Evolutionary conservation across 305 asterid species (phyloP).

Genomic region (Withania somnifera): DNA sequence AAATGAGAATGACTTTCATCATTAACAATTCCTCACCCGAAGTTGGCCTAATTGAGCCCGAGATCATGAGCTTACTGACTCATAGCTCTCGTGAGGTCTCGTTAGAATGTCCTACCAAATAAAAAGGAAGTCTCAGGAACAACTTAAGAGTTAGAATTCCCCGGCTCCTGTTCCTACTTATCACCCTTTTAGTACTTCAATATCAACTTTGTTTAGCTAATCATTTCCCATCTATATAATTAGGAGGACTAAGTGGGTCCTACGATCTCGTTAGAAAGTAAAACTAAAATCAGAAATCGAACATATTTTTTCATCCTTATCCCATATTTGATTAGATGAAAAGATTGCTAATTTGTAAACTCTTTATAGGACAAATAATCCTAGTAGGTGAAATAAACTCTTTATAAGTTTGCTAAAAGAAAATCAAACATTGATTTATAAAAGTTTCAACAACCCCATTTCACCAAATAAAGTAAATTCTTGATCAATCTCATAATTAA

Average conservation of each 20-base stretch:
- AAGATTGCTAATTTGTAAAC: background rate
- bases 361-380: background rate
- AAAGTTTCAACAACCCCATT: background rate
- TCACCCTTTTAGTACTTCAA: background rate
- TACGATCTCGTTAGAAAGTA: background rate
- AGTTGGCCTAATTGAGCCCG: background rate
- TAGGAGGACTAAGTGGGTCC: background rate
- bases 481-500: background rate
- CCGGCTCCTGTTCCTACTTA: background rate
- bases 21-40: background rate
- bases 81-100: background rate
- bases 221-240: background rate
- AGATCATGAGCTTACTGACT: background rate
- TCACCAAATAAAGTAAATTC: background rate
- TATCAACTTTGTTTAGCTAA: background rate
- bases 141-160: background rate
- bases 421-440: background rate
- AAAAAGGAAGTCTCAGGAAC: background rate
- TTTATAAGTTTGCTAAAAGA: background rate
- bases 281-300: background rate
- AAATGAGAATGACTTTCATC: background rate
- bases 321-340: background rate
- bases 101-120: background rate
- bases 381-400: background rate
- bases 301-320: background rate